These are phyloP conservation scores for Fagopyrum homotropicum DNA, from an alignment of 148 eudicot species.

Conservation along the genomic window DNA sequence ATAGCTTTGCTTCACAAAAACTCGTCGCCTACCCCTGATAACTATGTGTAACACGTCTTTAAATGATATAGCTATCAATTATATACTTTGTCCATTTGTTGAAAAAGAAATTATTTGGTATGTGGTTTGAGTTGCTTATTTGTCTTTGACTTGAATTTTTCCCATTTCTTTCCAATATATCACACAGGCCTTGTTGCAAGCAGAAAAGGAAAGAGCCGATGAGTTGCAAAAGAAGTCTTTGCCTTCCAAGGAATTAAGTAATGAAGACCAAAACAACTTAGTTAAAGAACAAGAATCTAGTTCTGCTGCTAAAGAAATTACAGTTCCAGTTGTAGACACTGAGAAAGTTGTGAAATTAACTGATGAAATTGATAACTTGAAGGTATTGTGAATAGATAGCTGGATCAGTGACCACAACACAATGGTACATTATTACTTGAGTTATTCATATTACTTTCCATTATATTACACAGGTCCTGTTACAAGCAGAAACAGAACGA, in stretches of 20 bases:
- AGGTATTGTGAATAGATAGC: constrained; percentile 35
- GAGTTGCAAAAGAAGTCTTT: constrained; percentile 58
- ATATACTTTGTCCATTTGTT: too few species aligned
- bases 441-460: neutral
- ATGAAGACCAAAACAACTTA: constrained; percentile 25
- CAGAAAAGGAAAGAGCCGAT: constrained; percentile 55
- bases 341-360: constrained; percentile 51
- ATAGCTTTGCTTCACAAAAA: too few species aligned
- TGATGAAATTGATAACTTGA: constrained; percentile 61
- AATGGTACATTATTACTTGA: neutral
- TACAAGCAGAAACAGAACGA: constrained; percentile 45
- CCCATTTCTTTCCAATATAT: neutral
- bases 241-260: constrained; percentile 33
- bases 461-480: neutral
- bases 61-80: too few species aligned
- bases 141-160: neutral
- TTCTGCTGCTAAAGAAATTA: constrained; percentile 45
- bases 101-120: neutral
- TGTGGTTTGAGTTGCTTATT: neutral
- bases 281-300: constrained; percentile 7
- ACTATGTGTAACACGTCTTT: neutral
- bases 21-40: too few species aligned
- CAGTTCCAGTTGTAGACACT: constrained; percentile 63
- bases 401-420: neutral
- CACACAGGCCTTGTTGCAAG: constrained; percentile 7